Base-by-base conservation (phyloP, 2,329 filamentous ascomycete genomes). In the Verticillium isaacii region DNA sequence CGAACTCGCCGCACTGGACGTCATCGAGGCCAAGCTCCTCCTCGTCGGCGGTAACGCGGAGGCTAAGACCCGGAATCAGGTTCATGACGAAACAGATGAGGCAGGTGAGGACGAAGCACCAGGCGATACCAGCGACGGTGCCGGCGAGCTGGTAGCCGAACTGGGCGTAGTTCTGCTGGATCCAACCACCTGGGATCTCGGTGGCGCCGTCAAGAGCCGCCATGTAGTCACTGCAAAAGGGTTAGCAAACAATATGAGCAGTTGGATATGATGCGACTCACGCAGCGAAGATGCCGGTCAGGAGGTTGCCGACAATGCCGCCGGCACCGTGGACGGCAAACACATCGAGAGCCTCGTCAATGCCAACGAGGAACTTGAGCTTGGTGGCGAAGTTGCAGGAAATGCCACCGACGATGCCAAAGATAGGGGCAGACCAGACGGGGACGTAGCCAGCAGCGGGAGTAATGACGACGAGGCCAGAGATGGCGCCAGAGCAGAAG, bases 271-370 rank as follows among this genome's bases (percentile, higher is more conserved):
- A 32, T 15, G 15, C 14, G 19, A 80, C 82, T 72, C 74, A 86
- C 82, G 89, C 87, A 68, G 85, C 90, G 72, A 94, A 92, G 65
- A 94, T 77, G 66, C 88, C 91, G 61, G 92, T 94, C 76, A 91
- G 81, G 63, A 93, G 76, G 69, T 96, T 90, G 58, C 92, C 92
- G 62, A 89, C 82, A 66, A 95, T 91, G 67, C 92, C 92, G 57
- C 92, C 92, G 66, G 96, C 79, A 70, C 86, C 92, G 84, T 96
- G 92, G 77, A 95, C 91, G 67, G 92, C 92, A 77, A 96, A 95
- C 70, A 96, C 88, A 79, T 96, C 92, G 76, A 96, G 90, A 6
- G 90, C 89, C 72, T 96, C 92, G 69, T 96, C 92, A 61, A 96
- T 88, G 65, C 87, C 87, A 71, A 96, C 82, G 57, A 83, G 60